Base-by-base conservation (phyloP, 371 early-diverging fungal genomes). In the Mucor irregularis region DNA sequence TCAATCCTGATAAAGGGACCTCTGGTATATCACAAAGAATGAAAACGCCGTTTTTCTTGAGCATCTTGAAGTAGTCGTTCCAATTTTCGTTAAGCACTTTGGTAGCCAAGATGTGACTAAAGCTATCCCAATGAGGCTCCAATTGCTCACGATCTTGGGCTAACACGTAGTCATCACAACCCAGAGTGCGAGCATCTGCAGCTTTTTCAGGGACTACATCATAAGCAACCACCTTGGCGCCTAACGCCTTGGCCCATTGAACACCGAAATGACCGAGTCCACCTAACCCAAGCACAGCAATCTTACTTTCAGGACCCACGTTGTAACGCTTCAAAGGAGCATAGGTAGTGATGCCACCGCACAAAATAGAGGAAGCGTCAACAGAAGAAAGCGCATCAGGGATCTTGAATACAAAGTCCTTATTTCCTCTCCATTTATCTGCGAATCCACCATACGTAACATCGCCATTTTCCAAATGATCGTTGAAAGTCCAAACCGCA, bases 241-340 rank as follows among this genome's bases (percentile, higher is more conserved):
- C 90, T 56, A 77, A 61, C 0, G 68, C 69, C 35, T 68, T 66
- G 24, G 81, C 84, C 71, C 73, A 86, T 62, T 87, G 83, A 0
- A 58, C 62, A 28, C 74, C 89, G 62, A 87, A 71, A 44, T 90
- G 90, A 26, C 90, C 90, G 16, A 90, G 73, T 40, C 91, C 91
- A 53, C 91, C 91, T 42, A 89, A 79, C 22, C 90, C 91, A 31
- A 86, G 66, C 5, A 90, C 73, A 49, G 85, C 90, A 45, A 90
- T 85, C 29, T 62, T 71, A 56, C 68, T 68, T 25, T 78, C 81
- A 5, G 78, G 69, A 16, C 75, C 71, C 49, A 80, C 68, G 40
- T 62, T 56, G 50, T 70, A 60, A 17, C 73, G 61, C 55, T 71
- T 71, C 46, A 89, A 54, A 19, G 89, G 86, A 42, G 74, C 57